These are phyloP conservation scores for Phytophthora ramorum DNA, from an alignment of 352 stramenopile genomes.

Conservation along the genomic window DNA sequence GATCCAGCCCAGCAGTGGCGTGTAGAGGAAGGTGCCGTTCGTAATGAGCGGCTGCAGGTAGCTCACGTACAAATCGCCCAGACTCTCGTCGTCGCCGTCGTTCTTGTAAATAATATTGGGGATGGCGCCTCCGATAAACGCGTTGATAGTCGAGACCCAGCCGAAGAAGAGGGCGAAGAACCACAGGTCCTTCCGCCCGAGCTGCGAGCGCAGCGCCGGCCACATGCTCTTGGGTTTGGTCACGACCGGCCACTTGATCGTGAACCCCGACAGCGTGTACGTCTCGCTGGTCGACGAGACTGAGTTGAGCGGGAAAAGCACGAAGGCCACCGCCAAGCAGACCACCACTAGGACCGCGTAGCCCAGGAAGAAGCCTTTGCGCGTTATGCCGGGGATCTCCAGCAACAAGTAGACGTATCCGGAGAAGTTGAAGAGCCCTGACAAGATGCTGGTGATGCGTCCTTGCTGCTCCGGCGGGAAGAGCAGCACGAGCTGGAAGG, in stretches of 20 bases:
- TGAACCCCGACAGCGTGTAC: conserved; percentile 36
- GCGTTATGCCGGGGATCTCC: conserved; percentile 46
- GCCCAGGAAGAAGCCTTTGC: conserved; percentile 45
- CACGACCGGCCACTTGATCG: conserved; percentile 12
- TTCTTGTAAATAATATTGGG: conserved; percentile 51
- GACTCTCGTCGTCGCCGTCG: conserved; percentile 17
- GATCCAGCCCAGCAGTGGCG: conserved; percentile 47
- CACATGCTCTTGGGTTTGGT: conserved; percentile 40
- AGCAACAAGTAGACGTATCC: conserved; percentile 62
- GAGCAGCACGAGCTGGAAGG: conserved; percentile 60
- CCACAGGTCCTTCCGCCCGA: conserved; percentile 42
- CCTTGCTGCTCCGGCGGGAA: conserved; percentile 45
- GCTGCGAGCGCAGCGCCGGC: conserved; percentile 30
- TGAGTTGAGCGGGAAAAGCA: conserved; percentile 38
- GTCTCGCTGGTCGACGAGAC: conserved; percentile 27
- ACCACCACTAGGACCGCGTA: conserved; percentile 39
- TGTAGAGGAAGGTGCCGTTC: conserved; percentile 53
- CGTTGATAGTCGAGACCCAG: conserved; percentile 53
- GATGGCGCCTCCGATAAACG: conserved; percentile 50
- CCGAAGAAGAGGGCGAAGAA: conserved; percentile 54
- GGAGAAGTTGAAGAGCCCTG: conserved; percentile 59
- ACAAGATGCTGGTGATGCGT: conserved; percentile 50
- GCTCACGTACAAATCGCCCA: conserved; percentile 45
- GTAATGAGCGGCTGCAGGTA: conserved; percentile 46
- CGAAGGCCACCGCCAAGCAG: conserved; percentile 28